Percentiles rank a stretch among this genome's conserved stretches.
phyloP scores from a whole-genome alignment of 495 filamentous ascomycete species.

The Halenospora varia region DNA sequence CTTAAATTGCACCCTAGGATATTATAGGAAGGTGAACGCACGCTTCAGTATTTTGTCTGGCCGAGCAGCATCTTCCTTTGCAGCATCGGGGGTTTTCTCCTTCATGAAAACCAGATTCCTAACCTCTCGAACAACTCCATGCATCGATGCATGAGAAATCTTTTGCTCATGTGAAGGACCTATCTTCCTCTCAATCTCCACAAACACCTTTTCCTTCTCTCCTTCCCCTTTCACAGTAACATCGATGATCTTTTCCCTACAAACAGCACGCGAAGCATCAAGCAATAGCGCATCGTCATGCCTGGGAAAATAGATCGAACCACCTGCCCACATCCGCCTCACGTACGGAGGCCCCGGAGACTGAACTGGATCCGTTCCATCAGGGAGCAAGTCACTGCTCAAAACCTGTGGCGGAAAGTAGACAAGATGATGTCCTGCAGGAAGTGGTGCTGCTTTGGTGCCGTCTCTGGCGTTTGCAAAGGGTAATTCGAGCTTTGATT shows the following conservation, averaged over 20 bases:
- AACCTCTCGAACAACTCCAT: background rate
- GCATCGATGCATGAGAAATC: background rate
- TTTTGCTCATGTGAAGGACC: background rate
- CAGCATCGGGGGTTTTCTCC: constrained; percentile 22
- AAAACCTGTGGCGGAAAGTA: constrained; percentile 64
- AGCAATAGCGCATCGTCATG: constrained; percentile 29
- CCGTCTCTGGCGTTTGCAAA: background rate
- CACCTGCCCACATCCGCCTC: constrained; percentile 79
- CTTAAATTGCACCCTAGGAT: background rate
- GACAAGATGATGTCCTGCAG: constrained; percentile 65
- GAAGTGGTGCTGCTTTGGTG: constrained; percentile 30
- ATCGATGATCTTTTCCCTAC: constrained; percentile 61
- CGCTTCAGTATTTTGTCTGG: constrained; percentile 1
- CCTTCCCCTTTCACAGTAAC: constrained; percentile 45
- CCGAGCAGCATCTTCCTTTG: background rate
- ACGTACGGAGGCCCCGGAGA: constrained; percentile 60
- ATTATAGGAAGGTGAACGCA: no score
- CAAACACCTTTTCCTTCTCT: constrained; percentile 48
- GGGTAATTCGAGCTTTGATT: background rate
- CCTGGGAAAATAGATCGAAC: constrained; percentile 34
- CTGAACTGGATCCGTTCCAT: constrained; percentile 71
- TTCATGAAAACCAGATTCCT: constrained; percentile 57
- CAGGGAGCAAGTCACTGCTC: constrained; percentile 50
- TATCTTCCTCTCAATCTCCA: constrained; percentile 17
- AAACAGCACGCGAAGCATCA: constrained; percentile 49